phyloP scores from a whole-genome alignment of 371 early-diverging fungal species.

The Nosema granulosis region DNA sequence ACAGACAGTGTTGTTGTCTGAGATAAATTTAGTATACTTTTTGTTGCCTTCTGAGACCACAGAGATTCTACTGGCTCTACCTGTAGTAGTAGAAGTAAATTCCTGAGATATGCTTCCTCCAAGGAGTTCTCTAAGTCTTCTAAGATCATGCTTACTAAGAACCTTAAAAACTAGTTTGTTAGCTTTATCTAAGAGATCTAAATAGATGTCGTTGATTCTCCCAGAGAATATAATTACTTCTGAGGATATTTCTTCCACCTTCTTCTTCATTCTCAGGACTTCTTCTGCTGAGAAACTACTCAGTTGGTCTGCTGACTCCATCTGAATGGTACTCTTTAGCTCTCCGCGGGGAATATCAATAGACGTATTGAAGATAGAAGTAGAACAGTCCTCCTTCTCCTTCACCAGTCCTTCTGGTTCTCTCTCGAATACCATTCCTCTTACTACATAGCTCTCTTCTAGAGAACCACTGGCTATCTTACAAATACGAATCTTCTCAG shows the following conservation, averaged over 20 bases:
- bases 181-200: conserved; percentile 62
- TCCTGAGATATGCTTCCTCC: conserved; percentile 55
- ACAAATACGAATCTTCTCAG: conserved; percentile 63
- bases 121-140: conserved; percentile 58
- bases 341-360: conserved; percentile 89
- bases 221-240: conserved; percentile 68
- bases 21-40: conserved; percentile 56
- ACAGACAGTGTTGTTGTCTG: conserved; percentile 13
- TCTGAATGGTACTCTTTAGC: conserved; percentile 94
- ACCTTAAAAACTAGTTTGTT: conserved; percentile 61
- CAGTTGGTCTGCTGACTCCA: conserved; percentile 91
- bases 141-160: conserved; percentile 63
- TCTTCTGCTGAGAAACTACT: conserved; percentile 87
- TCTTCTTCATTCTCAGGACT: conserved; percentile 67
- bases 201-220: conserved; percentile 53
- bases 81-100: conserved; percentile 38
- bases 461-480: conserved; percentile 88
- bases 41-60: conserved; percentile 46
- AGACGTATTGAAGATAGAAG: conserved; percentile 89
- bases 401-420: conserved; percentile 74
- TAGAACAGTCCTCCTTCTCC: conserved; percentile 68
- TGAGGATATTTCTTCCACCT: conserved; percentile 78
- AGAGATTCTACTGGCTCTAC: conserved; percentile 38
- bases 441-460: conserved; percentile 80
- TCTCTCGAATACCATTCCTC: conserved; percentile 94